These are phyloP conservation scores for Talaromyces sp. DNA, from an alignment of 2,329 filamentous ascomycete species.

Conservation along the genomic window DNA sequence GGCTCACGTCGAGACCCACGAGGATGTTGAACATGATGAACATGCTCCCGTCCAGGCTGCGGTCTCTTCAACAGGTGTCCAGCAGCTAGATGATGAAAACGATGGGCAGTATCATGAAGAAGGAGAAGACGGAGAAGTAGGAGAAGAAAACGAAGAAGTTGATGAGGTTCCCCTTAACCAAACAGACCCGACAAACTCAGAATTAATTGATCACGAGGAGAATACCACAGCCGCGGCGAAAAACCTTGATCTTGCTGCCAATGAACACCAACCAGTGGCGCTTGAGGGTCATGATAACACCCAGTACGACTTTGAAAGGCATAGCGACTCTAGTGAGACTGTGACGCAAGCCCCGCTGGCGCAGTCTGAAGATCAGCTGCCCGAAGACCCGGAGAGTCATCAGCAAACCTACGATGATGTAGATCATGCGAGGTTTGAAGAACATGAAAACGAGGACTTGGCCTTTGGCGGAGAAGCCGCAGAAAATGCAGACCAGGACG, in stretches of 20 bases:
- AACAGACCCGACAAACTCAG: background rate
- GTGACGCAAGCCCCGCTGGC: conserved; percentile 16
- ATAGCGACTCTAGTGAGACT: conserved; percentile 25
- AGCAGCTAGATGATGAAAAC: background rate
- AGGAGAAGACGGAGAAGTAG: conserved; percentile 15
- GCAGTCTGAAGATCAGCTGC: conserved; percentile 14
- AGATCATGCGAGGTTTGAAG: conserved; percentile 1
- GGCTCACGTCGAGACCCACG: conserved; percentile 10
- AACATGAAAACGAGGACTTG: conserved; percentile 2
- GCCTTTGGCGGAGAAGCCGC: background rate
- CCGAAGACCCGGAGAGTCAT: conserved; percentile 2
- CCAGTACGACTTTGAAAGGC: conserved; percentile 23
- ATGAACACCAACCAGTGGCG: background rate
- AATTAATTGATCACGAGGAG: background rate
- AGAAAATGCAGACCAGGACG: background rate
- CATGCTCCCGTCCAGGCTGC: conserved; percentile 13
- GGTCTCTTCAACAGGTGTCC: background rate
- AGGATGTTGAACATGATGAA: conserved; percentile 9
- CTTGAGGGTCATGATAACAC: conserved; percentile 12
- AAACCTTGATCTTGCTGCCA: background rate
- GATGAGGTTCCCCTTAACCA: background rate
- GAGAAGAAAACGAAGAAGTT: conserved; percentile 5
- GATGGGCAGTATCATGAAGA: conserved; percentile 12
- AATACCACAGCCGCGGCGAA: conserved; percentile 4
- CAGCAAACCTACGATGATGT: conserved; percentile 1